Base-by-base conservation (phyloP, 2,329 filamentous ascomycete species). In the Paracoccidioides brasiliensis region DNA sequence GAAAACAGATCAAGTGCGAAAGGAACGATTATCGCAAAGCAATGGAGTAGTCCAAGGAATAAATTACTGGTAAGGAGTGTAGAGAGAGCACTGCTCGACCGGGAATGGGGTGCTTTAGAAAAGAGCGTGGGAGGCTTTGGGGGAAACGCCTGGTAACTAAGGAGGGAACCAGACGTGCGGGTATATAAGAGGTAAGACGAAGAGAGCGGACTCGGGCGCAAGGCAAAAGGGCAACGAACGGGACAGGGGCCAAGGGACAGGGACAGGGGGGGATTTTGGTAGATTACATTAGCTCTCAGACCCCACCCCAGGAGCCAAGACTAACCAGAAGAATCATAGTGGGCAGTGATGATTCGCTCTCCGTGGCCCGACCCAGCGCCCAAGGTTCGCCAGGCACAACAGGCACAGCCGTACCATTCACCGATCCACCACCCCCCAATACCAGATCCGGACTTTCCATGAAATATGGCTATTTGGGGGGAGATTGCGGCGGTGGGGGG, bases 61-160 rank as follows among this genome's bases (percentile, higher is more conserved):
- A n/a, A n/a, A n/a, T n/a, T n/a, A 10, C 22, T 45, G 48, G 33
- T 40, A 50, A 41, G 40, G 48, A 51, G 49, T 37, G 49, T 51
- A 51, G 37, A 51, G 37, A 51, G 49, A 51, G 49, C 37, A 14
- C 49, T 28, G 37, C 37, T 51, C 49, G 15, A 15, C 12, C 7
- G 10, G 5, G 10, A 48, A 12, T 12, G 12, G 14, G 48, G 53
- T 33, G 51, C 40, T 42, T 32, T 52, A 49, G 57, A 63, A 67
- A 63, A 56, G 63, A 67, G 58, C 57, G 64, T 66, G 59, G 57
- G 35, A 52, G 58, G 65, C 66, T 66, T 63, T 32, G 22, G 43
- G 22, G 43, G 44, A 62, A 58, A 59, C 38, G 38, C 57, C 22
- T 22, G 22, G 22, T 46, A 32, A 54, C 49, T n/a, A n/a, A n/a